Percentiles rank a stretch among this genome's conserved stretches.
Evolutionary conservation across 2,329 filamentous ascomycete species (phyloP).

Genomic region (Neonectria coccinea): DNA sequence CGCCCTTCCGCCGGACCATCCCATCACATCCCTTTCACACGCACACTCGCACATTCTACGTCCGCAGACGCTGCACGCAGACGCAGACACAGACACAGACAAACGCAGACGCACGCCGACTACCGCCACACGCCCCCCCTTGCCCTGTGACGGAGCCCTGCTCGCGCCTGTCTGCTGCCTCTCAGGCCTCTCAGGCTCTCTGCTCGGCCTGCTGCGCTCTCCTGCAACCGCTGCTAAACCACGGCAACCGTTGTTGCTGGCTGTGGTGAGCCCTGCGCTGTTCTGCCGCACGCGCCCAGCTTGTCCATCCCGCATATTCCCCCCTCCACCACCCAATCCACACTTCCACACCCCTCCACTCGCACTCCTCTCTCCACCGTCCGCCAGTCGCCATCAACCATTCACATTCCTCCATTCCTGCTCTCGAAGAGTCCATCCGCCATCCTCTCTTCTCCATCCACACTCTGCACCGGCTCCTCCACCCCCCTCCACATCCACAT

Average conservation of each 20-base stretch:
- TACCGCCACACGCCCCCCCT: slow-evolving; percentile 31
- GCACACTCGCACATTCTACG: slow-evolving; percentile 21
- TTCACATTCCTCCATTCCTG: slow-evolving; percentile 17
- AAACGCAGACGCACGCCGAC: slow-evolving; percentile 19
- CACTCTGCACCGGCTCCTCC: slow-evolving; percentile 37
- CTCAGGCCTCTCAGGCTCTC: not conserved
- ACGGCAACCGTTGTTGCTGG: slow-evolving; percentile 23
- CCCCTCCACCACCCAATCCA: slow-evolving; percentile 33
- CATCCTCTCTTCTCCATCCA: slow-evolving; percentile 21
- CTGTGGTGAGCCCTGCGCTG: slow-evolving; percentile 26
- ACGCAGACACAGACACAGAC: slow-evolving; percentile 16
- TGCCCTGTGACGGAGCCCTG: slow-evolving; percentile 28
- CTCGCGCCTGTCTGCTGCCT: slow-evolving; percentile 37
- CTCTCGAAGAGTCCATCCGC: slow-evolving; percentile 30
- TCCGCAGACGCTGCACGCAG: slow-evolving; percentile 1
- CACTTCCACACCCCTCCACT: slow-evolving; percentile 39
- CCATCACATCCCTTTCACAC: slow-evolving; percentile 36
- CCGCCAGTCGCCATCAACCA: slow-evolving; percentile 31
- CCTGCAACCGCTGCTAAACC: slow-evolving; percentile 11
- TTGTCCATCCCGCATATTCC: slow-evolving; percentile 40
- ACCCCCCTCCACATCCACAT: slow-evolving; percentile 42
- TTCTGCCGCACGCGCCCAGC: slow-evolving; percentile 42
- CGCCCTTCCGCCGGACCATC: slow-evolving; percentile 17
- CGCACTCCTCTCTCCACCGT: slow-evolving; percentile 19
- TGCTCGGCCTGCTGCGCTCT: slow-evolving; percentile 12